phyloP scores from a whole-genome alignment of 306 rosid species.

The Glycine latifolia region DNA sequence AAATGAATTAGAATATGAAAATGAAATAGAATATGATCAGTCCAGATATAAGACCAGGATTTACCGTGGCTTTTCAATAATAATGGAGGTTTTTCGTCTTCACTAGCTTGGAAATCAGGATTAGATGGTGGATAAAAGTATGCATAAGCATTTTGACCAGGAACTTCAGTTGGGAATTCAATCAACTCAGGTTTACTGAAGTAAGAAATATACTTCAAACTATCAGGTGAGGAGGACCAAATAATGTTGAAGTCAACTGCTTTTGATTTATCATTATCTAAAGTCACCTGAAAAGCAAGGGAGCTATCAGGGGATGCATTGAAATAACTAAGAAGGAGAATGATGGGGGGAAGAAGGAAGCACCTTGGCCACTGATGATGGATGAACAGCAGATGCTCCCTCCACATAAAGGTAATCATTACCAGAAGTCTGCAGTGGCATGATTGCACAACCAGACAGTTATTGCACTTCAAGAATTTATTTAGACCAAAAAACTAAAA shows the following conservation, averaged over 20 bases:
- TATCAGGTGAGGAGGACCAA: conserved; percentile 94
- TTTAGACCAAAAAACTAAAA: not conserved
- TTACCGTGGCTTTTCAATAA: conserved; percentile 92
- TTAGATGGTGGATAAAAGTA: conserved; percentile 88
- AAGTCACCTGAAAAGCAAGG: conserved; percentile 66
- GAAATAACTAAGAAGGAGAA: conserved; percentile 11
- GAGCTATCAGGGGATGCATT: conserved; percentile 14
- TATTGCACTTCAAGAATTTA: conserved; percentile 20
- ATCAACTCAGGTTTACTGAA: conserved; percentile 84
- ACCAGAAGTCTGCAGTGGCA: conserved; percentile 69
- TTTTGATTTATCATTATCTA: conserved; percentile 64
- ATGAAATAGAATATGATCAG: not conserved
- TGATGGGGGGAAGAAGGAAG: conserved; percentile 3
- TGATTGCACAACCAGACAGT: conserved; percentile 31
- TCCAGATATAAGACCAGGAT: conserved; percentile 34
- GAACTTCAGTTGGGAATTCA: conserved; percentile 94
- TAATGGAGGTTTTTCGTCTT: conserved; percentile 90
- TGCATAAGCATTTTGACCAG: conserved; percentile 91
- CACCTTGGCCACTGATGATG: conserved; percentile 88
- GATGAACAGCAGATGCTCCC: conserved; percentile 83
- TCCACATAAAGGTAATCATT: conserved; percentile 71
- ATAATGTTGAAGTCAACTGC: conserved; percentile 67
- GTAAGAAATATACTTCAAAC: conserved; percentile 70
- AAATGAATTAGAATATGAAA: conserved; percentile 28
- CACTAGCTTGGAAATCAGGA: conserved; percentile 65